These are phyloP conservation scores for Lignosus rhinocerotis DNA, from an alignment of 1,284 basidiomycete species.

Conservation along the genomic window DNA sequence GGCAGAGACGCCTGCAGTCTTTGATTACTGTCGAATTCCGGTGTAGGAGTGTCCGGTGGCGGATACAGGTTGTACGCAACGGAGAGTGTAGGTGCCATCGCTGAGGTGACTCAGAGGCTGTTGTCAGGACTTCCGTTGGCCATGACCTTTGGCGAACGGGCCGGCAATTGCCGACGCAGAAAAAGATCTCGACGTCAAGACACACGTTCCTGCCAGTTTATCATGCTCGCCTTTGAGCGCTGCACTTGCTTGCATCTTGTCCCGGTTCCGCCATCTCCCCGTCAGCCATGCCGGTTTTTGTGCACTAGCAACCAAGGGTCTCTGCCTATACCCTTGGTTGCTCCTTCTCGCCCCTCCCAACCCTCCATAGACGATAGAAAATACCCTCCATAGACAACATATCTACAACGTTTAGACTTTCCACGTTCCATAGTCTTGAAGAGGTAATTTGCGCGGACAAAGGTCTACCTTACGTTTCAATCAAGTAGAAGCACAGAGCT, in stretches of 20 bases:
- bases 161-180: conserved; percentile 26
- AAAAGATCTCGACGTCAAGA: conserved; percentile 12
- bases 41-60: conserved; percentile 36
- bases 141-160: conserved; percentile 10
- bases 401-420: conserved; percentile 1
- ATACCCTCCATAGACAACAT: conserved; percentile 30
- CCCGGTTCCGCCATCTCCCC: conserved; percentile 19
- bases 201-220: conserved; percentile 15
- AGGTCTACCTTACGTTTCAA: not conserved
- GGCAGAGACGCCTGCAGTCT: conserved; percentile 39
- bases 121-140: not conserved
- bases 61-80: conserved; percentile 53
- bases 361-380: conserved; percentile 29
- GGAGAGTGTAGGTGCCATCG: conserved; percentile 42
- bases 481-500: conserved; percentile 1
- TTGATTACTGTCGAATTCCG: conserved; percentile 34
- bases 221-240: not conserved
- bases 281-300: conserved; percentile 37
- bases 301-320: conserved; percentile 36
- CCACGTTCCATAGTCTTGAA: not conserved
- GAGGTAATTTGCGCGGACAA: not conserved
- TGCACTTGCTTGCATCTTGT: conserved; percentile 9
- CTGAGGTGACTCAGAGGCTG: not conserved
- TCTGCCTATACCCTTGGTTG: conserved; percentile 29
- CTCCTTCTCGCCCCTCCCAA: conserved; percentile 11